Base-by-base conservation (phyloP, 2,329 filamentous ascomycete species). In the Ophiocordyceps camponoti-floridani region DNA sequence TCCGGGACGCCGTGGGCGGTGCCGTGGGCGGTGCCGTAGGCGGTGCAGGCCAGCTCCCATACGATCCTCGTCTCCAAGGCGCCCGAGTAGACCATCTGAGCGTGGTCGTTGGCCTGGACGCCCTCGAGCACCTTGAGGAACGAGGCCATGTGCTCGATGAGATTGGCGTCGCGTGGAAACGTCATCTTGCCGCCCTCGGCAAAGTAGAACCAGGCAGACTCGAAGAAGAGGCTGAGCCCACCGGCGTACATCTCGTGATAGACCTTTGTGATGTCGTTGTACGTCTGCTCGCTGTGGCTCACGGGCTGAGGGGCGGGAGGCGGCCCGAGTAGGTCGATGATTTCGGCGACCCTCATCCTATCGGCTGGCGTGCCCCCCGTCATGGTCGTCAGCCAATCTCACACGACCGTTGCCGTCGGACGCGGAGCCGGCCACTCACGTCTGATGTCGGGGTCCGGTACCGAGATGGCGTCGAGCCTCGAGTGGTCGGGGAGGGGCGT, bases 151-250 rank as follows among this genome's bases (percentile, higher is more conserved):
- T 80, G 73, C 44, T 79, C 75, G 52, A 82, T 67, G n/a, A 85
- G 64, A 27, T 66, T 63, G 27, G 68, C 63, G 55, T 82, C 67
- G 43, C 64, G 61, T 45, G 65, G 65, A 46, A 76, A 62, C n/a
- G 66, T 56, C 55, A 62, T 64, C 37, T 63, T 58, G 44, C 64
- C 59, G 47, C 65, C 61, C 13, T 68, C 69, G 42, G 57, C 57
- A 42, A 69, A 66, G 47, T 67, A 75, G 63, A 85, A 95, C 88
- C 88, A 96, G 27, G 70, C 72, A 7, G 85, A 84, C 59, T 95
- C 88, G 49, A 93, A 73, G 49, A 91, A 80, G 43, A 73, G 73
- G 59, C 84, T 79, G 42, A 91, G 73, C 8, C 78, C 82, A 1
- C 73, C 73, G 4, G 79, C 82, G 58, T 91, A 93, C 50, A 86